Conservation (phyloP, 306 rosid genomes). For the Cajanus cajan region DNA sequence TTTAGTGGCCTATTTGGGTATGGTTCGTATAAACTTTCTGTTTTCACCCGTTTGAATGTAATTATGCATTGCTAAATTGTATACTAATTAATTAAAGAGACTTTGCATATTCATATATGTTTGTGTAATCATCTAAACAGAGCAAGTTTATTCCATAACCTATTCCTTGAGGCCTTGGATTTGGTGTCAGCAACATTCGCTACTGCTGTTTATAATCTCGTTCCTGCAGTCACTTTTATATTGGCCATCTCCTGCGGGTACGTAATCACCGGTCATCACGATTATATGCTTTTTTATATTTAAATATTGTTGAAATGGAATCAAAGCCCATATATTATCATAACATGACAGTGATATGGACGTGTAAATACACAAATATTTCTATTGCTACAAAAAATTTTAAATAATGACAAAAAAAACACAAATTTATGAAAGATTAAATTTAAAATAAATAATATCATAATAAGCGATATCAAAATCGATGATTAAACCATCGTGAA, state of each 20-base stretch:
- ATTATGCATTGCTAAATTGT: neutral
- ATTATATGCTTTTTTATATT: neutral
- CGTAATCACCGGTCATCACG: neutral
- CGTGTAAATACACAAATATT: no score
- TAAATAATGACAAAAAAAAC: no score
- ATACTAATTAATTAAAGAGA: neutral
- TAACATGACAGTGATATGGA: no score
- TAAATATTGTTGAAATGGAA: no score
- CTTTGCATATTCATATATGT: neutral
- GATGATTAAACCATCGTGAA: no score
- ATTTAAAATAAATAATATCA: no score
- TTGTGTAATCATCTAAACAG: slow-evolving; percentile 31
- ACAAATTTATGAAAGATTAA: no score
- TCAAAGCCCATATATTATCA: no score
- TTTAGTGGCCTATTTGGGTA: slow-evolving; percentile 30
- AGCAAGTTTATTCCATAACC: slow-evolving; percentile 51
- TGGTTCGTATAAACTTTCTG: neutral
- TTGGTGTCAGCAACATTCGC: slow-evolving; percentile 61
- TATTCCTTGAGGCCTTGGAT: slow-evolving; percentile 43
- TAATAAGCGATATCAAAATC: no score
- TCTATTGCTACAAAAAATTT: no score
- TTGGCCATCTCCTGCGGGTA: slow-evolving; percentile 55
- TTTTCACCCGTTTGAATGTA: neutral
- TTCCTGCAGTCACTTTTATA: slow-evolving; percentile 57
- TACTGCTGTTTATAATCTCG: slow-evolving; percentile 49